Conservation (phyloP, 2,329 filamentous ascomycete species). For the Sordariomycetes sp. region DNA sequence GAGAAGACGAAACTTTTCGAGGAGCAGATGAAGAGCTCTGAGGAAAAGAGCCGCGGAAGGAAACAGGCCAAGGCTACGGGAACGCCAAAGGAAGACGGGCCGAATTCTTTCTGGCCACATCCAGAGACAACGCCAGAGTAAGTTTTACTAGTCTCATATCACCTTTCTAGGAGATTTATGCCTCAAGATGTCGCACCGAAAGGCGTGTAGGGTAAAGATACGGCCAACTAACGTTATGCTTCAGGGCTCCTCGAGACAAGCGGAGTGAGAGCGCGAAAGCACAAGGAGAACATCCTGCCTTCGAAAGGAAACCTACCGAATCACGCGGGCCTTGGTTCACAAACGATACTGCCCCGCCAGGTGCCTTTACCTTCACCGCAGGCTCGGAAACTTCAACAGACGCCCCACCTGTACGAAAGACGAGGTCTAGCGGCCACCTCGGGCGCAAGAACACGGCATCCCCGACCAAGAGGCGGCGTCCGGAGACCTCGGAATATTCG, state of each 20-base stretch:
- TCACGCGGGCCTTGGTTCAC: background rate
- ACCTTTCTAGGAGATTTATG: background rate
- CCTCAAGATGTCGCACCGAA: background rate
- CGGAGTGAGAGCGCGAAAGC: background rate
- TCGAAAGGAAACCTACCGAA: background rate
- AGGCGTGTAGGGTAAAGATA: background rate
- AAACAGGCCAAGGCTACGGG: background rate
- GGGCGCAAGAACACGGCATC: background rate
- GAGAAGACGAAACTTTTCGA: constrained; percentile 48
- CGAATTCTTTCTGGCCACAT: background rate
- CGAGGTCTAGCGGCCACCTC: constrained; percentile 2
- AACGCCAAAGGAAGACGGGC: background rate
- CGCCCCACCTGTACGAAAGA: background rate
- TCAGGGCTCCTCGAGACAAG: background rate
- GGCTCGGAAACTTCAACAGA: constrained; percentile 1
- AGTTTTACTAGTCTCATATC: background rate
- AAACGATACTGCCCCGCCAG: background rate
- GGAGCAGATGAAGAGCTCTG: constrained; percentile 18
- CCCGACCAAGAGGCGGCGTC: constrained; percentile 1
- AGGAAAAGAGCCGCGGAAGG: background rate
- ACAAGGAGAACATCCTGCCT: background rate
- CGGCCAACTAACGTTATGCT: background rate
- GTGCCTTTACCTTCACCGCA: constrained; percentile 9
- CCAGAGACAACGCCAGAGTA: background rate
- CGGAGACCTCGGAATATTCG: background rate